Evolutionary conservation across 2,329 filamentous ascomycete genomes (phyloP), one percentile per base, ranked within the genome.

Genomic region (Stagonosporopsis rhizophila): DNA sequence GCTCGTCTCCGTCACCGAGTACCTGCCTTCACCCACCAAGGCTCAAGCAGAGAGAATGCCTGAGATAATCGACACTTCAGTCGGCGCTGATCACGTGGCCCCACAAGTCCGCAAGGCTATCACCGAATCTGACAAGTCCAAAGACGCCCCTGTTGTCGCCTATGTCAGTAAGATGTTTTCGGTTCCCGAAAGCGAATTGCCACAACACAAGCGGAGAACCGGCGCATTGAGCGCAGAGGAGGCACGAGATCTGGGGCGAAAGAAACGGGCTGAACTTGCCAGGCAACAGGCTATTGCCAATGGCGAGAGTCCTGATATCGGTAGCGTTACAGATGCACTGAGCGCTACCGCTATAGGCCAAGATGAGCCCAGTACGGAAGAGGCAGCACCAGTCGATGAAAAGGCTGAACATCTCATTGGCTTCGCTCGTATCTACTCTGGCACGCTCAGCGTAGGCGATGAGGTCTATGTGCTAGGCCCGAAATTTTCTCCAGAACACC

Each of bases 111-210:
- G 87, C 65, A 82, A 89, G n/a, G 91, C 94, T 5, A 94, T 98
- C 88, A 78, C 90, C 2, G 82, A 87, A 0, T 97, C 96, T 72
- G 90, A 90, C 69, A 85, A 85, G 3, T 83, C 82, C 0, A 82
- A 85, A 35, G 82, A 87, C 0, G 89, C 90, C 54, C 93, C 94
- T 0, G 87, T 96, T 0, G 91, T 99, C 1, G 94, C 91, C 8
- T 99, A 96, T 64, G 91, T 99, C 58, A 98, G 94, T 78, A 99
- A 99, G 75, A 97, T 99, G 92, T 91, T 98, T 1, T 95, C 95
- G 0, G 84, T 99, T 12, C 94, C 92, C 0, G 91, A 96, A 70
- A 97, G 91, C 75, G 94, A 99, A 67, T 81, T 99, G 5, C 90
- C 91, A 0, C 86, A 94, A 48, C 96, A 96, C 74, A 96, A 89